Base-by-base conservation (phyloP, 129 eudicot genomes). In the Centella asiatica region DNA sequence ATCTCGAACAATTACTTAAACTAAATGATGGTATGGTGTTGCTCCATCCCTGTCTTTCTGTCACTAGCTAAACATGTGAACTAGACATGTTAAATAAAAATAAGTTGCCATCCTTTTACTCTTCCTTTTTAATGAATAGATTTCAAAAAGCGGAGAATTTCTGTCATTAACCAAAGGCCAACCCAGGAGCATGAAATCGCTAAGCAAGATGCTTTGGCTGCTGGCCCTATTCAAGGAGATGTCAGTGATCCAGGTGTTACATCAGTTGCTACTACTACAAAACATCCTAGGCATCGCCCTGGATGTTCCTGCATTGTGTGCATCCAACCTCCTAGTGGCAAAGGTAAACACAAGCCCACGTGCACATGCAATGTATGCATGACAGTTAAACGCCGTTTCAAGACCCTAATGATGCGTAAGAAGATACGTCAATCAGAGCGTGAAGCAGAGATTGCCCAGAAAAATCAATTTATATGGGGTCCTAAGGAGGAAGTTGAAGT, bases 261-360 rank as follows among this genome's bases (percentile, higher is more conserved):
- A 40, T 71, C 94, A 4, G 76, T 73, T 69, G 95, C 90, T 47
- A 51, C 90, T 28, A 92, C 96, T 51, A 92, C 98, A 50, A 92
- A 72, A 69, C 98, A 92, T 69, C 98, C 98, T 2, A 61, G 98
- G 72, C 98, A 92, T 65, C 90, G 98, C 20, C 90, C 95, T 0
- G 97, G 97, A 24, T 90, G 97, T 72, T 57, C 74, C 32, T 90
- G 97, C 88, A 90, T 90, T 10, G 97, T 90, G 39, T 90, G 97
- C 78, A 86, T 81, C 56, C 97, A 90, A 67, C 97, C 97, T 26
- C 97, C 97, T 4, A 86, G 95, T 23, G 97, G 97, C 33, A 81
- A 86, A 73, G 97, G 95, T 20, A 83, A 78, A 53, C 97, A 90
- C 76, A 83, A 86, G 48, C 79, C 89, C 24, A 69, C 72, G 2